Conservation (phyloP, 441 rosid species). For the Isatis lusitanica region DNA sequence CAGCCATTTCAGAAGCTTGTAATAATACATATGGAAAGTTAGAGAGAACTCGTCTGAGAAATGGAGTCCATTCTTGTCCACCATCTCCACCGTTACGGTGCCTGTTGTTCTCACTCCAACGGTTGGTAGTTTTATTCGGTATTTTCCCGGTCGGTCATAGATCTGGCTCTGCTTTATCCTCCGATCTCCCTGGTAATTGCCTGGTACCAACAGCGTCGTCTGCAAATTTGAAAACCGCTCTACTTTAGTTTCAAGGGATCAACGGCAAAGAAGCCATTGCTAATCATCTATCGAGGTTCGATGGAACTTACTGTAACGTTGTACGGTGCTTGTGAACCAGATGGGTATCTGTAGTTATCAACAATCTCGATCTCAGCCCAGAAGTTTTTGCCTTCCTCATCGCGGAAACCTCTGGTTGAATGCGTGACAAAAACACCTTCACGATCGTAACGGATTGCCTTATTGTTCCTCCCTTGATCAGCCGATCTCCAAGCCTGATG, state of each 20-base stretch:
- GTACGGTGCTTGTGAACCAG: conserved; percentile 91
- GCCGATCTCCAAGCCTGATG: conserved; percentile 93
- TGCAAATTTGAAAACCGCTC: conserved; percentile 40
- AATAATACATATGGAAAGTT: conserved; percentile 97
- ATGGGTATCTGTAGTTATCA: conserved; percentile 82
- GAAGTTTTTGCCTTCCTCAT: conserved; percentile 97
- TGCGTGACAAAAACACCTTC: conserved; percentile 83
- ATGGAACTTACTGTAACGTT: conserved; percentile 81
- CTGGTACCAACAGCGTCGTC: conserved; percentile 91
- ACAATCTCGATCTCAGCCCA: conserved; percentile 97
- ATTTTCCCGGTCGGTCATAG: conserved; percentile 71
- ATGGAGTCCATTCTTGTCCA: conserved; percentile 83
- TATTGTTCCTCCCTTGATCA: conserved; percentile 93
- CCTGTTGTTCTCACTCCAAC: conserved; percentile 94
- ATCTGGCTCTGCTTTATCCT: conserved; percentile 69
- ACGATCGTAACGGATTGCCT: conserved; percentile 67
- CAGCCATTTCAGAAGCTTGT: conserved; percentile 96
- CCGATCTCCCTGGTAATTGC: conserved; percentile 92
- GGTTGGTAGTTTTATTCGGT: conserved; percentile 79
- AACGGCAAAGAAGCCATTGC: conserved; percentile 3
- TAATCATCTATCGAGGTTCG: background rate
- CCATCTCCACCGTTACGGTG: conserved; percentile 92
- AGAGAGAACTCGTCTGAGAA: conserved; percentile 97
- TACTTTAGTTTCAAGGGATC: conserved; percentile 13
- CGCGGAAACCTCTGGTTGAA: conserved; percentile 91